A percentile compares a stretch with the other conserved stretches of the same genome.
phyloP scores from a whole-genome alignment of 2,329 filamentous ascomycete genomes.

The Cytospora schulzeri region DNA sequence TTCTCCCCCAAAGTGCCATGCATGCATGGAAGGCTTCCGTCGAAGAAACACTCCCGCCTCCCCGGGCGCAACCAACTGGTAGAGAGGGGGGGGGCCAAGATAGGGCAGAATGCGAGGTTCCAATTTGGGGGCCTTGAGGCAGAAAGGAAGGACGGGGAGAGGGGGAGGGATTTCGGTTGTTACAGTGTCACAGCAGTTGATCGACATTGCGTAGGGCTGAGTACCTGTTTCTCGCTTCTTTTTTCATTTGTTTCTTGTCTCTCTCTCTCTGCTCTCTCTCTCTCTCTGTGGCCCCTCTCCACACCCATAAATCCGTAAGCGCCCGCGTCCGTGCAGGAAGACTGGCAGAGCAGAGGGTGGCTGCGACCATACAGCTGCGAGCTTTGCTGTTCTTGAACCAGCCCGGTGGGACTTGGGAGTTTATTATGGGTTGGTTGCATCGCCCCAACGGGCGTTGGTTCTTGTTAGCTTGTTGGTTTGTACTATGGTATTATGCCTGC shows the following conservation, averaged over 20 bases:
- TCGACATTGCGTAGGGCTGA: conserved; percentile 26
- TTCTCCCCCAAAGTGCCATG: conserved; percentile 4
- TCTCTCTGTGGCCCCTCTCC: too few species aligned
- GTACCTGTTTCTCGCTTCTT: background rate
- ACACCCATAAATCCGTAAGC: background rate
- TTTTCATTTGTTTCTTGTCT: background rate
- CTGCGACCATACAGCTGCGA: background rate
- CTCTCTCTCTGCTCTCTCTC: too few species aligned
- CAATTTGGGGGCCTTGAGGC: background rate
- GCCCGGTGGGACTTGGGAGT: conserved; percentile 1
- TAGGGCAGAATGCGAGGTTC: conserved; percentile 22
- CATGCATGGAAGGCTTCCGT: conserved; percentile 6
- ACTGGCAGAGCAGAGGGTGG: too few species aligned
- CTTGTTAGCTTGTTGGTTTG: background rate
- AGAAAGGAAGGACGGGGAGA: background rate
- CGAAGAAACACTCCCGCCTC: conserved; percentile 7
- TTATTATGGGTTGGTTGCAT: too few species aligned
- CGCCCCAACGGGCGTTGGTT: conserved; percentile 11
- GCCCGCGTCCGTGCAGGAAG: background rate
- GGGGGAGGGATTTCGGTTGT: conserved; percentile 12
- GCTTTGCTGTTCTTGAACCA: background rate
- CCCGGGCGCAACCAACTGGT: conserved; percentile 21
- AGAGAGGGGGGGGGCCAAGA: conserved; percentile 20
- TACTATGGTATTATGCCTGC: too few species aligned
- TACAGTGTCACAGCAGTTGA: conserved; percentile 18